Conservation (phyloP, 331 rosid species). For the Malus hybrid region DNA sequence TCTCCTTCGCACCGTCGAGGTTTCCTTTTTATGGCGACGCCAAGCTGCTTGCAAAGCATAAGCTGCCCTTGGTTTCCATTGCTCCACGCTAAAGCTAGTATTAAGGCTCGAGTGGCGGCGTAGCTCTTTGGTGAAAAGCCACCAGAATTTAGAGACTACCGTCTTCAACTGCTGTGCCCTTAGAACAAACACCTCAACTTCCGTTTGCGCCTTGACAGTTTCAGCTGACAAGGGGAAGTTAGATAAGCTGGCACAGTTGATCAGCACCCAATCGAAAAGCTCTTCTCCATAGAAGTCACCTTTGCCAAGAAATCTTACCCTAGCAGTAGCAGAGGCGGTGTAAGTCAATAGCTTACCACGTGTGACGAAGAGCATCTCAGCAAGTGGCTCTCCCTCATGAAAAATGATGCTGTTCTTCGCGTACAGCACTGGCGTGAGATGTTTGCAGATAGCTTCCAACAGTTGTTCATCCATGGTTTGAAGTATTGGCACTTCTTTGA, state of each 20-base stretch:
- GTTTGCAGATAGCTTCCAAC: conserved; percentile 3
- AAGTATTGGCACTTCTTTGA: not conserved
- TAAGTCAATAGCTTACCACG: conserved; percentile 11
- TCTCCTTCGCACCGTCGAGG: too few species aligned
- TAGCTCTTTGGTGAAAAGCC: too few species aligned
- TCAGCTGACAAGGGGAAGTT: conserved; percentile 27
- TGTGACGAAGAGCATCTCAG: conserved; percentile 17
- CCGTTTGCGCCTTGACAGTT: conserved; percentile 19
- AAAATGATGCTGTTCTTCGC: conserved; percentile 6
- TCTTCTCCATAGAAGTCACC: conserved; percentile 39
- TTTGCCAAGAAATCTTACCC: not conserved
- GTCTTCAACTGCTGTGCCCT: too few species aligned
- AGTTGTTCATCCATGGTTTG: not conserved
- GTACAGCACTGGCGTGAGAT: conserved; percentile 13
- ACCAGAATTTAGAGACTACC: too few species aligned
- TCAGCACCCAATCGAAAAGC: conserved; percentile 31
- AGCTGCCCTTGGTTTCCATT: too few species aligned
- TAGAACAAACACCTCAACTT: conserved; percentile 22
- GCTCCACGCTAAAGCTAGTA: too few species aligned
- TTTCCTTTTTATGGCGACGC: too few species aligned
- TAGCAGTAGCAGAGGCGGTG: not conserved
- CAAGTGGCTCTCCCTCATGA: conserved; percentile 21
- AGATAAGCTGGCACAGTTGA: not conserved
- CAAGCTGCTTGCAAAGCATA: too few species aligned
- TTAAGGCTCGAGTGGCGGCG: too few species aligned